A percentile compares a stretch with the other conserved stretches of the same genome.
Conservation (phyloP, 2,329 filamentous ascomycete species). For the Aspergillus phoenicis region DNA sequence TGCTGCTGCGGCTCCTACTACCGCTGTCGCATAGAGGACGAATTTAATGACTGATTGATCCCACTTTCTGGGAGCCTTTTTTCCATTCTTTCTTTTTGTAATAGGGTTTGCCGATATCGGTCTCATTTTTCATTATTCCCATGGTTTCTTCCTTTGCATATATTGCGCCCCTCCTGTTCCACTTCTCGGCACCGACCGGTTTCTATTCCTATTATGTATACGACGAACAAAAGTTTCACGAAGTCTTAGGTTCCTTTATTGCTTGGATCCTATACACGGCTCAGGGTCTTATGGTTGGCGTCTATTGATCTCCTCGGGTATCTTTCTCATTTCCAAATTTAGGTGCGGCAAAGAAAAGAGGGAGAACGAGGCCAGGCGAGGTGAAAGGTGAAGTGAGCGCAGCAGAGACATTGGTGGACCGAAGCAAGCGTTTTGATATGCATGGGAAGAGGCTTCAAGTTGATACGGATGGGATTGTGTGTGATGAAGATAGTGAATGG, state of each 20-base stretch:
- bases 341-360: conserved; percentile 38
- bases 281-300: conserved; percentile 47
- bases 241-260: conserved; percentile 38
- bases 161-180: conserved; percentile 38
- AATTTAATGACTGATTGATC: conserved; percentile 19
- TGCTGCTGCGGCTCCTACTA: conserved; percentile 44
- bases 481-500: conserved; percentile 27
- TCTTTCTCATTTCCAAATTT: conserved; percentile 36
- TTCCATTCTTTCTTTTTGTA: conserved; percentile 28
- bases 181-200: conserved; percentile 31
- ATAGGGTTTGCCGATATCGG: conserved; percentile 34
- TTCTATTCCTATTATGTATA: conserved; percentile 43
- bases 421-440: conserved; percentile 31
- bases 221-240: conserved; percentile 47
- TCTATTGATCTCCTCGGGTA: conserved; percentile 43
- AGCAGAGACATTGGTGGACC: conserved; percentile 32
- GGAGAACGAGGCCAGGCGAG: conserved; percentile 36
- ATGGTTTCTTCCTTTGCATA: conserved; percentile 42
- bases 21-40: conserved; percentile 47
- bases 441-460: conserved; percentile 31
- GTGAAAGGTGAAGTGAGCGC: conserved; percentile 35
- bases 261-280: conserved; percentile 37
- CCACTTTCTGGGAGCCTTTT: conserved; percentile 22
- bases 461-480: conserved; percentile 28
- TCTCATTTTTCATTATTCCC: conserved; percentile 26